Base-by-base conservation (phyloP, 2,329 filamentous ascomycete genomes). In the Sporothrix luriei region DNA sequence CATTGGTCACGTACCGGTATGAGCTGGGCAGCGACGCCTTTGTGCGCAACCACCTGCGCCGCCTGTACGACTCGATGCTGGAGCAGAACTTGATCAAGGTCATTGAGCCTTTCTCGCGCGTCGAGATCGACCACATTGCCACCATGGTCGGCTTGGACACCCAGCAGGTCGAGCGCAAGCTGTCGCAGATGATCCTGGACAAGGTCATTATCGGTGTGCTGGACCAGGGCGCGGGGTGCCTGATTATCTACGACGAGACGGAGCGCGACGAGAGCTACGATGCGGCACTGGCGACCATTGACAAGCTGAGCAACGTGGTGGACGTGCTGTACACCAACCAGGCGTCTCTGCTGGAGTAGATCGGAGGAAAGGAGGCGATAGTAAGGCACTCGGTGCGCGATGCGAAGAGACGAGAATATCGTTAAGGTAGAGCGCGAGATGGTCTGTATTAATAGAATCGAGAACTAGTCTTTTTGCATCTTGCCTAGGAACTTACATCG, bases 11-110 rank as follows among this genome's bases (percentile, higher is more conserved):
- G 74, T 99, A 97, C 84, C 90, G 93, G 74, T 94, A 93, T 81
- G 94, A 98, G 83, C 89, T 99, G 14, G 94, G 94, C 75, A 91
- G 91, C 79, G 95, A 99, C 78, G 87, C 92, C 72, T 99, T 99
- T 83, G 96, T 99, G 80, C 93, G 94, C 73, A 97, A 95, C 81
- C 95, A 99, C 82, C 89, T 99, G 74, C 92, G 94, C 71, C 91
- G 93, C 66, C 86, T 99, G 66, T 99, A 99, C 83, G 95, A 99
- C 81, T 93, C 94, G 79, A 97, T 99, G 93, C 82, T 99, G 78
- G 95, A 99, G 84, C 95, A 99, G 86, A 99, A 99, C 81, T 87
- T 99, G 54, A 96, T 98, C 87, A 98, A 99, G 85, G 95, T 99
- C 73, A 99, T 99, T 78, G 95, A 99, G 85, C 95, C 95, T 26